Evolutionary conservation across 164 flowering plant species (phyloP).

Genomic region (Macadamia tetraphylla): DNA sequence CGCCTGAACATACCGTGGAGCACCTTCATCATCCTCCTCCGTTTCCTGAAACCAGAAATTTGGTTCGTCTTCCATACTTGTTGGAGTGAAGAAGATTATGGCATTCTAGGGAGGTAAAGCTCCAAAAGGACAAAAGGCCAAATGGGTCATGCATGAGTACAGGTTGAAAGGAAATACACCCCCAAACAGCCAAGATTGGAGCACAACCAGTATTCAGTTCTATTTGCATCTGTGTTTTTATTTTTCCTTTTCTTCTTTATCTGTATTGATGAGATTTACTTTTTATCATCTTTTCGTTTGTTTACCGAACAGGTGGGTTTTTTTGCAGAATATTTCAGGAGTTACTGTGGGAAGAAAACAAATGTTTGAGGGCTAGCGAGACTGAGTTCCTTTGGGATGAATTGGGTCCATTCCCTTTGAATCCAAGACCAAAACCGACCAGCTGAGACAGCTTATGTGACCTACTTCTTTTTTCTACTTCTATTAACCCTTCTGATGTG

Average conservation of each 20-base stretch:
- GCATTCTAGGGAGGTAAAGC: constrained; percentile 93
- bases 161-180: constrained; percentile 78
- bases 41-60: too few relatives aligned
- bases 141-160: constrained; percentile 96
- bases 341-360: constrained; percentile 42
- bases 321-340: constrained; percentile 77
- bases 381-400: constrained; percentile 32
- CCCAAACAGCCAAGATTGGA: constrained; percentile 60
- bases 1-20: too few relatives aligned
- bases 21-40: too few relatives aligned
- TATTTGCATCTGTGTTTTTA: neutral
- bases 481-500: neutral
- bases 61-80: constrained; percentile 23
- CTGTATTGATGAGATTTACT: neutral
- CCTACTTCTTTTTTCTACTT: constrained; percentile 21
- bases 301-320: constrained; percentile 93
- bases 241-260: constrained; percentile 9
- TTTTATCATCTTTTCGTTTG: neutral
- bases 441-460: constrained; percentile 22
- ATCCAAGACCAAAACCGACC: constrained; percentile 35
- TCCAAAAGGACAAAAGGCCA: constrained; percentile 83
- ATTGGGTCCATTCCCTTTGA: constrained; percentile 34
- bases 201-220: neutral
- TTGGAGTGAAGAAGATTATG: constrained; percentile 94
- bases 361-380: constrained; percentile 45